Evolutionary conservation across 139 green algal species (phyloP), one percentile per base, ranked within the genome.

Genomic region (Haematococcus lacustris): DNA sequence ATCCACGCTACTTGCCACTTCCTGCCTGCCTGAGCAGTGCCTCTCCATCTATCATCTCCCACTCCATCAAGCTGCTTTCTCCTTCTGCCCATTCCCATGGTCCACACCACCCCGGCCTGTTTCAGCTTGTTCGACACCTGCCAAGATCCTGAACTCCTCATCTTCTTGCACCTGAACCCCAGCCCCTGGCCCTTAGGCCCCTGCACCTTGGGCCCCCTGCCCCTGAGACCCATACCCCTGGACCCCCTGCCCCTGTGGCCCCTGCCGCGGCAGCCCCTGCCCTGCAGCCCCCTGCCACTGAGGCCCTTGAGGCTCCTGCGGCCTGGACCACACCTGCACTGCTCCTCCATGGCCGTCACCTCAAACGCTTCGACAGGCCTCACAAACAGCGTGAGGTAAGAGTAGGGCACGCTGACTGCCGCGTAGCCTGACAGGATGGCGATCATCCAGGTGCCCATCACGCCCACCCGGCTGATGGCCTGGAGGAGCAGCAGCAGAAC

Each of bases 361-460:
- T 97, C 90, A 30, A 74, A 78, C 30, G 74, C 73, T 59, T 90
- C 81, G 38, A 97, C 91, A 2, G 92, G 92, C 50, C 88, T 80
- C 25, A 96, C 85, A 80, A 97, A 97, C 17, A 93, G 84, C 25
- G 83, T 89, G 26, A 98, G 89, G 85, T 98, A 98, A 2, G 80
- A 88, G 84, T 91, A 97, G 23, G 94, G 94, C 51, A 98, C 85
- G 72, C 86, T 90, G 3, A 98, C 94, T 2, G 91, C 82, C 25
- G 90, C 93, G 70, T 93, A 98, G 33, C 94, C 94, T 1, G 89
- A 95, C 51, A 98, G 87, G 4, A 97, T 83, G 0, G 91, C 93
- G 38, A 98, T 94, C 34, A 98, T 82, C 74, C 89, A 89, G 2
- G 95, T 92, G 47, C 94, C 94, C 40, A 98, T 66, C 57, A 96